A percentile compares a stretch with the other conserved stretches of the same genome.
phyloP scores from a whole-genome alignment of 306 rosid genomes.

The Castanea crenata region DNA sequence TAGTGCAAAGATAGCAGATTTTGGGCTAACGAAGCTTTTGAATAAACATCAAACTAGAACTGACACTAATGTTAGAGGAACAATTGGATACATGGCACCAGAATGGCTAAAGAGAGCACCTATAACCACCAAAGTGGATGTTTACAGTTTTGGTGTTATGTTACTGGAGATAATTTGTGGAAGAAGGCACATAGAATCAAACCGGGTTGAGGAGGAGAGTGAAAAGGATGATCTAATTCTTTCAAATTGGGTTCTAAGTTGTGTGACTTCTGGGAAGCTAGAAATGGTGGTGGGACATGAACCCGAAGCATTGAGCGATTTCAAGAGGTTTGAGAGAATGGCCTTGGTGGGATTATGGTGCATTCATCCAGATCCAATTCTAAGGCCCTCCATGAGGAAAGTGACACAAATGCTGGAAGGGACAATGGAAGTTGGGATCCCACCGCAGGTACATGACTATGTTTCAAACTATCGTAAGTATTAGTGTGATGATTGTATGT shows the following conservation, averaged over 20 bases:
- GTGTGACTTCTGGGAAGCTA: slow-evolving; percentile 11
- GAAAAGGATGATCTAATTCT: slow-evolving; percentile 22
- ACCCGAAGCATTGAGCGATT: slow-evolving; percentile 25
- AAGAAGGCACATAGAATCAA: slow-evolving; percentile 15
- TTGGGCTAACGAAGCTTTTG: slow-evolving; percentile 38
- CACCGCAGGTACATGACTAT: no score
- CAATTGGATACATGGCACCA: slow-evolving; percentile 37
- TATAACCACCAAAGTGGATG: slow-evolving; percentile 33
- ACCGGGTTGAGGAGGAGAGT: slow-evolving; percentile 13
- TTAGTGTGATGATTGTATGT: no score
- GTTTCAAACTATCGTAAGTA: no score
- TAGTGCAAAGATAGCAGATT: slow-evolving; percentile 33
- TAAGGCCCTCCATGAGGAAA: no score
- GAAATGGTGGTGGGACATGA: slow-evolving; percentile 26
- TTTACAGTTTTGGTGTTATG: slow-evolving; percentile 35
- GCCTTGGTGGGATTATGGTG: no score
- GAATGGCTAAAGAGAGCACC: slow-evolving; percentile 33
- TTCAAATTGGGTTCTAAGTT: slow-evolving; percentile 24
- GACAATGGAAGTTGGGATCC: no score
- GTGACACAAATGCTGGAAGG: no score
- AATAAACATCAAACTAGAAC: slow-evolving; percentile 34
- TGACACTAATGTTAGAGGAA: slow-evolving; percentile 29
- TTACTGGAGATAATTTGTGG: slow-evolving; percentile 27
- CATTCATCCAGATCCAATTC: no score
- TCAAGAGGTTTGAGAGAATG: background rate